Evolutionary conservation across 2,329 filamentous ascomycete genomes (phyloP), one percentile per base, ranked within the genome.

Genomic region (Microdochium paspali): DNA sequence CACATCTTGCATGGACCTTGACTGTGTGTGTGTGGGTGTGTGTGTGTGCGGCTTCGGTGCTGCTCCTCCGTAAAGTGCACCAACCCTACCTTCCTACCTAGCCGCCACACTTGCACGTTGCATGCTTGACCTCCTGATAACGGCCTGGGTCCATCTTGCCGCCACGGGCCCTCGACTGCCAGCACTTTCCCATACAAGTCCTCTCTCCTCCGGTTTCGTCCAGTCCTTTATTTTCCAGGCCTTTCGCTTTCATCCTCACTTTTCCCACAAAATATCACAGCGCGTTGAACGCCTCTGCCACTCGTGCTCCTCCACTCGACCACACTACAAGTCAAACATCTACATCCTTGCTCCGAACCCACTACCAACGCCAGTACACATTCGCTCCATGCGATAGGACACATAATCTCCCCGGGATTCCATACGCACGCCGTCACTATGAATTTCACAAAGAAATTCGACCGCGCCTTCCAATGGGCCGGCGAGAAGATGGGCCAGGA

Each of bases 381-480:
- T n/a, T n/a, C n/a, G n/a, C n/a, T n/a, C n/a, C n/a, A n/a, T n/a
- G n/a, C n/a, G n/a, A n/a, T n/a, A n/a, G n/a, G n/a, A n/a, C n/a
- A n/a, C n/a, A n/a, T n/a, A n/a, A n/a, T n/a, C n/a, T n/a, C 31
- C 31, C 31, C 31, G 4, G 6, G 18, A 4, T 18, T 35, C 31
- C 31, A 15, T 12, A 35, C 31, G 15, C 21, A 9, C 6, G 3
- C 42, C 45, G 44, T 25, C 55, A 67, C 47, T 20, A 80, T 79
- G 76, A 69, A 74, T 57, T 71, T 80, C 59, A 76, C 72, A 68
- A 95, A 95, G 76, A 95, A 94, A 66, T 82, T 97, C 64, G 91
- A 90, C 70, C 85, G 91, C 62, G 84, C 95, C 74, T 94, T 91
- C 73, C 91, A 97, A 84, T 97, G 91, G 91, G 89, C 90, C 31